Evolutionary conservation across 2,329 filamentous ascomycete species (phyloP), one percentile per base, ranked within the genome.

Genomic region (Calycina herbarum): DNA sequence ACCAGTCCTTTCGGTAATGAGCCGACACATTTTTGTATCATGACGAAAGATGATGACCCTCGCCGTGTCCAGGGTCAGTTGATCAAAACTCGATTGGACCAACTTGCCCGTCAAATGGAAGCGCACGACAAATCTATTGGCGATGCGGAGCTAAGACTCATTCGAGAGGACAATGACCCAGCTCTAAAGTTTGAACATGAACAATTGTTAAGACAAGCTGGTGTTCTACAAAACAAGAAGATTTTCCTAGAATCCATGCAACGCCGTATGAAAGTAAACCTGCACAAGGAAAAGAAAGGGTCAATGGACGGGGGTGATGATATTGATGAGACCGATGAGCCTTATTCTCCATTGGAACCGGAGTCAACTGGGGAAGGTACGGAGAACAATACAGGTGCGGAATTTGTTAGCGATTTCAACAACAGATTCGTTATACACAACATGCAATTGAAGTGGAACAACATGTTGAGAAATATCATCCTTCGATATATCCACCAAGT

Each of bases 371-470:
- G 80, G 13, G 80, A 81, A 40, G 81, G 82, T n/a, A 86, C 88
- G 60, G 88, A 92, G 69, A 85, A 89, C 1, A 87, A 89, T 2
- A 86, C 89, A 0, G 86, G 89, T 3, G 86, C 91, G 17, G 93
- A 97, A 70, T 94, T 94, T 71, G 89, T 92, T 59, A 97, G 91
- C 77, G 94, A 98, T 76, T 99, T 97, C 82, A 95, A 96, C 76
- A 99, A 99, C 75, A 91, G 95, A 1, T 99, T 99, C 80, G 94
- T 98, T 72, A 91, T 99, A 62, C 95, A 99, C 81, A 99, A 99
- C 73, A 86, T 96, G 76, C 95, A 99, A 74, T 82, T 99, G 65
- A 99, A 99, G 78, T 99, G 95, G 95, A 98, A 97, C 80, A 99
- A 99, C 73, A 87, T 94, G 11, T 80, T 99, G 45, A 88, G 95